Base-by-base conservation (phyloP, 2,329 filamentous ascomycete species). In the Dothistroma pini region DNA sequence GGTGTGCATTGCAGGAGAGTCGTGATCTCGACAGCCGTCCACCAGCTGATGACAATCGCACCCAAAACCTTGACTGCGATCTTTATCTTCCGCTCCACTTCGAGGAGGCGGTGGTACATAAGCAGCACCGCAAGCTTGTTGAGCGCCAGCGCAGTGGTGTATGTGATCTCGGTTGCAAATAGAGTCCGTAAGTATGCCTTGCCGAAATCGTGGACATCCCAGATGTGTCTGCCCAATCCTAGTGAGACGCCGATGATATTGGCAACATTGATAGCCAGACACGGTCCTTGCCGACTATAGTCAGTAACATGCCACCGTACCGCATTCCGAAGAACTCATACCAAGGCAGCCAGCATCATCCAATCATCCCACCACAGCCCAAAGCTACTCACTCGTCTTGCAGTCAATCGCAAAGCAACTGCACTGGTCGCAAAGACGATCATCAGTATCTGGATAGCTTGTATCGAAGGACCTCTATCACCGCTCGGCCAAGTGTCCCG, bases 61-160 rank as follows among this genome's bases (percentile, higher is more conserved):
- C 41, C 59, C 7, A 64, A 47, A 9, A 62, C 32, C 19, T 55
- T 57, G 31, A 61, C 32, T 4, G 53, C 49, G 4, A 56, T 50
- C 6, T 35, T 38, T 7, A 62, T 57, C 12, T 22, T 57, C 8
- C 56, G 44, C 14, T 64, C 54, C n/a, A 64, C 51, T 14, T 58
- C 54, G 55, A 68, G 66, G 8, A 68, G 49, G 21, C 64, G 58
- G 2, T 61, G 56, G 34, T 68, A 68, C 44, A 66, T 58, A 11
- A 62, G 35, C 14, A 68, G 59, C 9, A 68, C 63, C 11, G 54
- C 57, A 1, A 64, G 25, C 31, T 68, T 68, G 53, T 51, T 62
- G 31, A 66, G 44, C 22, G 60, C 60, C 38, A 66, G 51, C 4
- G 59, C 61, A n/a, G 61, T 54, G 1, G 58, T 63, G 53, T 59